Evolutionary conservation across 371 early-diverging fungal species (phyloP), one percentile per base, ranked within the genome.

Genomic region (Mortierella sp.): DNA sequence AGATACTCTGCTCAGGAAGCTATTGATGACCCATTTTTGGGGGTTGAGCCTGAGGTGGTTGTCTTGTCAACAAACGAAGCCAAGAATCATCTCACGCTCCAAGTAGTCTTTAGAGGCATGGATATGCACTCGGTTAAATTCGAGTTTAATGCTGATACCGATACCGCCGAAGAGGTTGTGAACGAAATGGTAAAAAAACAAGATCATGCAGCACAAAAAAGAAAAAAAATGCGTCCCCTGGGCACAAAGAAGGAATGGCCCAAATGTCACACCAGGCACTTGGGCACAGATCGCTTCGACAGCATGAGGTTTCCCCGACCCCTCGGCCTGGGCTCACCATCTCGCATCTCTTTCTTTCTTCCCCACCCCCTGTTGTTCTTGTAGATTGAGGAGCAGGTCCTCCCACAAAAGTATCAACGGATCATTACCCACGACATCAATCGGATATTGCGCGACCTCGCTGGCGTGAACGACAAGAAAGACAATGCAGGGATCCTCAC

Each of bases 161-260:
- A 97, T 68, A 96, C 96, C 7, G 95, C 96, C 1, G 96, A 96
- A 64, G 92, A 92, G 70, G 95, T 97, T 9, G 94, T 95, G 11
- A 90, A 88, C 47, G 97, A 97, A 81, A 96, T 97, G 95, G 92
- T 70, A 43, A 63, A 52, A 19, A 51, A 52, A 37, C 3, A 9
- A 37, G 37, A 18, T 61, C 15, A 28, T 61, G 19, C 28, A 46
- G 23, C 26, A 61, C n/a, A 50, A 61, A 23, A 43, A 47, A 4
- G 48, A 37, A 37, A 37, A 37, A 37, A 37, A 37, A 9, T 37
- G 9, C 23, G 7, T 18, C 46, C n/a, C 48, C 62, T 16, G 62
- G 28, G 48, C 26, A 47, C 23, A 61, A 61, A 21, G 50, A 48
- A 28, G 19, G 62, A 15, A 23, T 28, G 19, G 62, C 62, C 47